These are phyloP conservation scores for Epichloe bromicola DNA, from an alignment of 2,329 filamentous ascomycete species.

Conservation along the genomic window DNA sequence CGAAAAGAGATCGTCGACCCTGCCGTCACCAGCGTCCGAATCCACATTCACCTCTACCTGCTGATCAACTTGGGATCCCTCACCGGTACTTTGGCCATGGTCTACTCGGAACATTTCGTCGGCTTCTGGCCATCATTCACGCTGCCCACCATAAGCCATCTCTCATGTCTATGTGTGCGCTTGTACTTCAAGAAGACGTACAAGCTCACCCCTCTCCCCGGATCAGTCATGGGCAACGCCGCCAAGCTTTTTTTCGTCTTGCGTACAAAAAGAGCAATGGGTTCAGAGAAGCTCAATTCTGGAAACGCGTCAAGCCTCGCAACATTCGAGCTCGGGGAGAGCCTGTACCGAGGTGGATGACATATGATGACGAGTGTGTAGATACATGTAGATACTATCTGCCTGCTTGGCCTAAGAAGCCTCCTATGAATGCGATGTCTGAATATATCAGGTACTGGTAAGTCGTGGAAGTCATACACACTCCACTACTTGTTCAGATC, in stretches of 20 bases:
- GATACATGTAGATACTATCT: no score
- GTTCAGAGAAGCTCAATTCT: conserved; percentile 27
- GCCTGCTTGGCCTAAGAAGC: no score
- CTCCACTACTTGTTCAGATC: no score
- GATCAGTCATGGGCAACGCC: neutral
- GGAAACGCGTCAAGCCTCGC: conserved; percentile 58
- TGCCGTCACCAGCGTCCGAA: conserved; percentile 44
- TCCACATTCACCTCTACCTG: conserved; percentile 60
- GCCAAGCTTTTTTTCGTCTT: conserved; percentile 17
- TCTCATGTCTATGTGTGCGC: conserved; percentile 27
- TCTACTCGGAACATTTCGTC: conserved; percentile 60
- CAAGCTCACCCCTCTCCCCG: neutral
- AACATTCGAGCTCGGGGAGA: conserved; percentile 34
- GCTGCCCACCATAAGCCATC: conserved; percentile 54
- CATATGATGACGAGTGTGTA: conserved; percentile 50
- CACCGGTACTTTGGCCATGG: conserved; percentile 50
- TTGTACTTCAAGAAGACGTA: neutral
- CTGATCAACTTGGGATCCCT: conserved; percentile 60
- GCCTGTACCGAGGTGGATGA: conserved; percentile 54
- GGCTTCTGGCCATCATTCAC: conserved; percentile 62
- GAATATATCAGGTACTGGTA: no score
- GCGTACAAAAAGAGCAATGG: conserved; percentile 46
- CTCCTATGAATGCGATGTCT: no score
- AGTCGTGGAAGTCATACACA: no score
- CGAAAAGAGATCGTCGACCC: conserved; percentile 55